These are phyloP conservation scores for Candida corydali DNA, from an alignment of 805 yeast genomes.

Conservation along the genomic window DNA sequence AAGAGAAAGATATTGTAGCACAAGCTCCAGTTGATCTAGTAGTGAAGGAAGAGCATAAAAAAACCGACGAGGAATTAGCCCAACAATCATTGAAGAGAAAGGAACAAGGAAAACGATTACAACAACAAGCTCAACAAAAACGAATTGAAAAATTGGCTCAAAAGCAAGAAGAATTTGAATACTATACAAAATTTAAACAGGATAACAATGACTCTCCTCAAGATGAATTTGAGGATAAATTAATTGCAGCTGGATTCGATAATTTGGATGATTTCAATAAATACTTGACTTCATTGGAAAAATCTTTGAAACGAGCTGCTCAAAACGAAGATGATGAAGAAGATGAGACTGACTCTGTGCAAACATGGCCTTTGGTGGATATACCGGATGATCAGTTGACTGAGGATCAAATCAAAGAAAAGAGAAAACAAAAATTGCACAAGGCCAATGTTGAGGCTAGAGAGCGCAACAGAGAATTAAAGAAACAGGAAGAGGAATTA, in stretches of 20 bases:
- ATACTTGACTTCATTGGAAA: slow-evolving; percentile 61
- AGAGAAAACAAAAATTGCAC: slow-evolving; percentile 74
- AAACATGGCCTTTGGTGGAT: slow-evolving; percentile 67
- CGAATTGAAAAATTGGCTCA: slow-evolving; percentile 76
- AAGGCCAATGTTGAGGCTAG: slow-evolving; percentile 90
- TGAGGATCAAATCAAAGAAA: slow-evolving; percentile 80
- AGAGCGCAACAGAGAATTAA: slow-evolving; percentile 74
- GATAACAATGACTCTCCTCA: slow-evolving; percentile 48
- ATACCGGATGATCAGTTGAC: slow-evolving; percentile 79
- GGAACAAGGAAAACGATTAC: slow-evolving; percentile 84
- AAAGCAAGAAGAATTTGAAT: slow-evolving; percentile 74
- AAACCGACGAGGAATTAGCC: slow-evolving; percentile 78
- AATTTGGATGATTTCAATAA: slow-evolving; percentile 68
- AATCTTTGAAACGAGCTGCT: slow-evolving; percentile 66
- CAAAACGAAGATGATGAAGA: slow-evolving; percentile 52
- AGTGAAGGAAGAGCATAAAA: slow-evolving; percentile 61
- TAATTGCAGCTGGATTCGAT: slow-evolving; percentile 73
- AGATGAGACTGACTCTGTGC: slow-evolving; percentile 48
- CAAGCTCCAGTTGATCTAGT: slow-evolving; percentile 74
- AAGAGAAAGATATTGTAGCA: slow-evolving; percentile 64
- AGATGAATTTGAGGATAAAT: slow-evolving; percentile 49
- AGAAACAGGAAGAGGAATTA: slow-evolving; percentile 58
- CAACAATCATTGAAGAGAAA: slow-evolving; percentile 72
- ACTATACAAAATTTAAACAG: slow-evolving; percentile 57
- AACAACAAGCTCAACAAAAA: slow-evolving; percentile 86